Evolutionary conservation across 2,329 filamentous ascomycete species (phyloP), one percentile per base, ranked within the genome.

Genomic region (Zymoseptoria ardabiliae): DNA sequence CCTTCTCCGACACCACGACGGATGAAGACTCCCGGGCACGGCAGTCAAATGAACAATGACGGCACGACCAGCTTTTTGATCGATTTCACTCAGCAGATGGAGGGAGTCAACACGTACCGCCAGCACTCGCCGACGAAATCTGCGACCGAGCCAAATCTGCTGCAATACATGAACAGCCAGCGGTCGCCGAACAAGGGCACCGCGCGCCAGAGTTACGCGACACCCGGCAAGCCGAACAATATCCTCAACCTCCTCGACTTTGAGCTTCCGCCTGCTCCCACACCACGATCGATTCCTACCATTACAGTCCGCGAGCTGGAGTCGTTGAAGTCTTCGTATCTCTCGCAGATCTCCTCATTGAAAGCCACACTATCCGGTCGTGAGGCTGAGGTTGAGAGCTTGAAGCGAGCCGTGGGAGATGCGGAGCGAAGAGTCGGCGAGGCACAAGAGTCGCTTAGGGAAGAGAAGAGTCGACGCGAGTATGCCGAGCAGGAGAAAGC

Each of bases 251-350:
- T 94, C 50, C 83, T 95, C 53, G 91, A 96, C 74, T 94, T 95
- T 71, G 94, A 97, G 69, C 88, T 97, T 9, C 91, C 92, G n/a
- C 91, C 93, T 0, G 86, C 91, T 66, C 91, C 93, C 1, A 97
- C 94, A 0, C 94, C 94, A 13, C 86, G 93, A 62, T 96, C 91
- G 58, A 84, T 97, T 45, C 94, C 94, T 0, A 90, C 88, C 8
- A 88, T 97, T 66, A 96, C 92, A 1, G 90, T 94, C 1, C 86
- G 94, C 35, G 94, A 99, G 76, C 80, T 97, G 2, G 94, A 99
- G 72, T 90, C 89, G 13, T 81, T 97, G 61, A 97, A 97, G 73
- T 97, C 92, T 0, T 84, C 83, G 22, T 95, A 96, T 68, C 81
- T 95, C 55, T 96, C 92, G 0, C 90, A 97, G 72, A 96, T 99